These are phyloP conservation scores for Hypoxylon lienhwacheense DNA, from an alignment of 495 filamentous ascomycete genomes.

Conservation along the genomic window DNA sequence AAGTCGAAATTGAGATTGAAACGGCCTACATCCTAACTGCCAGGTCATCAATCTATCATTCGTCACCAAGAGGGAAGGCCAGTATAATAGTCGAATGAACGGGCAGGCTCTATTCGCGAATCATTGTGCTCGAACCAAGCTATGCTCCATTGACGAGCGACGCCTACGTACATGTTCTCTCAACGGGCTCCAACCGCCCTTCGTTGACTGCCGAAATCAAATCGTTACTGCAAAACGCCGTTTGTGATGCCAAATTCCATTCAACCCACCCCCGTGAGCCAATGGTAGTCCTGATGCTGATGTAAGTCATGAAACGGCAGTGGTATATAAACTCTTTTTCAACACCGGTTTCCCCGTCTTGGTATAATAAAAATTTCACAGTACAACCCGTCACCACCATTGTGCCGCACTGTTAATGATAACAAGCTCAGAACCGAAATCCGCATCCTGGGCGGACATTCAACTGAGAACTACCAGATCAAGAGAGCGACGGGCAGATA, in stretches of 20 bases:
- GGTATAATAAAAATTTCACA: slow-evolving; percentile 34
- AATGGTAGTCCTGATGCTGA: slow-evolving; percentile 35
- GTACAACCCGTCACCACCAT: slow-evolving; percentile 16
- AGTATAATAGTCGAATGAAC: slow-evolving; percentile 25
- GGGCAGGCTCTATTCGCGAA: slow-evolving; percentile 33
- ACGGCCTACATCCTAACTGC: neutral
- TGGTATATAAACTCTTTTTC: slow-evolving; percentile 35
- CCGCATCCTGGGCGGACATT: slow-evolving; percentile 2
- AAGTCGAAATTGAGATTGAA: neutral
- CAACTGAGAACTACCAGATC: slow-evolving; percentile 17
- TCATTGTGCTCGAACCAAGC: slow-evolving; percentile 27
- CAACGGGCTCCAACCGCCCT: slow-evolving; percentile 20
- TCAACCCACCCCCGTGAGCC: slow-evolving; percentile 32
- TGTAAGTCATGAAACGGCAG: slow-evolving; percentile 35
- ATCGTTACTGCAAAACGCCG: slow-evolving; percentile 36
- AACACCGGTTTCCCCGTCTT: slow-evolving; percentile 33
- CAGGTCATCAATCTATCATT: slow-evolving; percentile 13
- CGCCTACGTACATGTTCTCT: slow-evolving; percentile 35
- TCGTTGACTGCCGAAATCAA: slow-evolving; percentile 34
- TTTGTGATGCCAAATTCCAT: slow-evolving; percentile 37
- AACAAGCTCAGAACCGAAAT: slow-evolving; percentile 31
- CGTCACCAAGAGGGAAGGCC: slow-evolving; percentile 18
- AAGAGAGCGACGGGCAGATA: slow-evolving; percentile 16
- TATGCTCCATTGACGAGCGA: slow-evolving; percentile 31
- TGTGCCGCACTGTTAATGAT: slow-evolving; percentile 23